These are phyloP conservation scores for Ormosia emarginata DNA, from an alignment of 306 rosid genomes.

Conservation along the genomic window DNA sequence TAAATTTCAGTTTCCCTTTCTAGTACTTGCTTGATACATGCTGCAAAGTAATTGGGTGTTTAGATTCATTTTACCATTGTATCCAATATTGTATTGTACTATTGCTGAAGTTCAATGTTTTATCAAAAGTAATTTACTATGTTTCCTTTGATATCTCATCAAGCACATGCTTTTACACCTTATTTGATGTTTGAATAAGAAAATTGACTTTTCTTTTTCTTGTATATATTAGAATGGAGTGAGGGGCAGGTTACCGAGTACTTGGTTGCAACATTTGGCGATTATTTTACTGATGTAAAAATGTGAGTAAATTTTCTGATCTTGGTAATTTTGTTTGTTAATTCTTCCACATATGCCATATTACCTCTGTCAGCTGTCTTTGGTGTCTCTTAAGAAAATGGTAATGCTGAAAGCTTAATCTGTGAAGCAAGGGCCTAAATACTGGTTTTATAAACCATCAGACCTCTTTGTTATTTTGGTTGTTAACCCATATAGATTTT, in stretches of 20 bases:
- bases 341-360: neutral
- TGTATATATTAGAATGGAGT: slow-evolving; percentile 72
- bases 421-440: neutral
- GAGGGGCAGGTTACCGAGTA: slow-evolving; percentile 92
- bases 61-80: neutral
- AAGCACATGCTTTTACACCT: neutral
- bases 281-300: slow-evolving; percentile 90
- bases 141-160: slow-evolving; percentile 13
- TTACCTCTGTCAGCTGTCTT: slow-evolving; percentile 8
- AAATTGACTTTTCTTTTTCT: neutral
- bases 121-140: neutral
- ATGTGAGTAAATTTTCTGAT: slow-evolving; percentile 55
- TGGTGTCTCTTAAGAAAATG: neutral
- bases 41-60: slow-evolving; percentile 11
- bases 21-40: slow-evolving; percentile 16
- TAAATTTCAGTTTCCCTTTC: slow-evolving; percentile 2
- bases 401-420: neutral
- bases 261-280: slow-evolving; percentile 94
- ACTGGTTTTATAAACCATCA: neutral
- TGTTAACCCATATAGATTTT: neutral
- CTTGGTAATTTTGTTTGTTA: slow-evolving; percentile 10
- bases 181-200: neutral
- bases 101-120: neutral
- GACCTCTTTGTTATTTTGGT: neutral
- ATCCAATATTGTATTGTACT: slow-evolving; percentile 16